Evolutionary conservation across 73 alveolate genomes (phyloP), one percentile per base, ranked within the genome.

Genomic region (Uronychia setigera): DNA sequence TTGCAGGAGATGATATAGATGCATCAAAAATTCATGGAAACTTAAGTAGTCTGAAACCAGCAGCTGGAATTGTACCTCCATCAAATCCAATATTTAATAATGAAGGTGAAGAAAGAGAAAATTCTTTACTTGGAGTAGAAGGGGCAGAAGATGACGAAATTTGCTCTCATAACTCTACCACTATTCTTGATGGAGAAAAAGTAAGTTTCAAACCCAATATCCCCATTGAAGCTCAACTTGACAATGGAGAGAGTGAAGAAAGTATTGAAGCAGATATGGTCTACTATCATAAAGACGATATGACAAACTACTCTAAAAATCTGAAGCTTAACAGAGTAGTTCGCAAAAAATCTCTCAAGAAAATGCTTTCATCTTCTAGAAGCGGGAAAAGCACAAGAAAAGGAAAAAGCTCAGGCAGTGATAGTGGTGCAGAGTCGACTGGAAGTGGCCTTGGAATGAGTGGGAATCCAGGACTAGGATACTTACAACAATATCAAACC

Each of bases 191-290:
- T 19, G 67, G 67, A 46, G 67, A 46, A 19, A 46, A 46, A 46
- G 67, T 46, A 46, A 46, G 67, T 46, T 46, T 46, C 67, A 46
- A 46, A 19, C 67, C 67, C 67, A 46, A 46, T 19, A 46, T 46
- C 67, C 67, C 67, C n/a, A 46, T 46, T 19, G 67, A 19, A 19
- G 67, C 67, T 46, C 67, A 46, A 46, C 5, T 46, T 5, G 67
- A 46, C n/a, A 46, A 46, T 19, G 67, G 19, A 46, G 67, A 46
- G n/a, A 46, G 67, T 46, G 67, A 46, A 11, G 67, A 46, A 46
- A 46, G 67, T 19, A 46, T 46, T 11, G 93, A 87, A 32, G 32
- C 78, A 29, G 93, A 87, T 87, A 87, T 87, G 83, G 93, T 87
- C 32, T 58, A 35, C 46, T 87, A 87, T 32, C n/a, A 60, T 35